Percentiles rank a stretch among this genome's conserved stretches.
phyloP scores from a whole-genome alignment of 345 rosid species.

The Clausena lansium region DNA sequence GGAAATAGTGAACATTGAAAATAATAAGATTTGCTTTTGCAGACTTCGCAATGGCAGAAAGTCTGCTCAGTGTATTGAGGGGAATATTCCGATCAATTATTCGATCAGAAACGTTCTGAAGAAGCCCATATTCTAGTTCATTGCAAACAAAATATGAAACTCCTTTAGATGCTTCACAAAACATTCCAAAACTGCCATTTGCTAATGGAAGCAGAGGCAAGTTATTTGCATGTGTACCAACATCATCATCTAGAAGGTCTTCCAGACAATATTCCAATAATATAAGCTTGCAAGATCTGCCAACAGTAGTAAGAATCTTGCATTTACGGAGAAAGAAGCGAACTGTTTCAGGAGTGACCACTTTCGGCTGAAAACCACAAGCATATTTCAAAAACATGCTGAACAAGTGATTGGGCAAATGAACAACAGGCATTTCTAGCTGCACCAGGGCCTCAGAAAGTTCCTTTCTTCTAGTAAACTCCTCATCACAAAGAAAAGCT shows the following conservation, averaged over 20 bases:
- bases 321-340: conserved; percentile 67
- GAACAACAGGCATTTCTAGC: conserved; percentile 84
- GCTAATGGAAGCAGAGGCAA: conserved; percentile 83
- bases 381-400: conserved; percentile 68
- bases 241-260: conserved; percentile 79
- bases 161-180: conserved; percentile 56
- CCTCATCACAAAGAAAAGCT: conserved; percentile 85
- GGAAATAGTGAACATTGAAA: conserved; percentile 53
- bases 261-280: conserved; percentile 91
- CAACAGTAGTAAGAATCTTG: conserved; percentile 44
- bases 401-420: conserved; percentile 65
- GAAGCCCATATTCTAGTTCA: conserved; percentile 68
- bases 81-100: conserved; percentile 72
- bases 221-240: conserved; percentile 50
- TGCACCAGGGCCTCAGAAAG: conserved; percentile 69
- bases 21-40: conserved; percentile 56
- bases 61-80: conserved; percentile 50
- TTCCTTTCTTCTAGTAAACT: conserved; percentile 62
- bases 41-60: conserved; percentile 65
- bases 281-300: conserved; percentile 62
- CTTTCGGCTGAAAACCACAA: conserved; percentile 61
- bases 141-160: conserved; percentile 64
- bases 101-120: conserved; percentile 61
- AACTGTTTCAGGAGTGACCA: conserved; percentile 80
- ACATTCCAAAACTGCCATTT: conserved; percentile 72